Conservation (phyloP, 441 rosid genomes). For the Pelargonium citronellum region DNA sequence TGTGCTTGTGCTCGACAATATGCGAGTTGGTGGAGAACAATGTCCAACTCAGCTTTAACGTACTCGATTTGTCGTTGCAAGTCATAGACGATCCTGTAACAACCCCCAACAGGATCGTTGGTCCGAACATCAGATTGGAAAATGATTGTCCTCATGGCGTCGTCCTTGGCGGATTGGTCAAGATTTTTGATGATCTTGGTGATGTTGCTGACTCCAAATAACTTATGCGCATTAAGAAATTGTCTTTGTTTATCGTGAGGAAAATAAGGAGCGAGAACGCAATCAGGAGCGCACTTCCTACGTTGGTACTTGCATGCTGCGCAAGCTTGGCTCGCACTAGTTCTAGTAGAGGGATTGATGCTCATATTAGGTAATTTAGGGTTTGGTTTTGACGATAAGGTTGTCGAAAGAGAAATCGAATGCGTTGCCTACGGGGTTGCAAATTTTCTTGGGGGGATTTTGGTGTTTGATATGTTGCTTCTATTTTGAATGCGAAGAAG, state of each 20-base stretch:
- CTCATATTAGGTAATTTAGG: not conserved
- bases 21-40: slow-evolving; percentile 75
- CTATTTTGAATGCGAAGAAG: slow-evolving; percentile 38
- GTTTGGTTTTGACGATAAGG: not conserved
- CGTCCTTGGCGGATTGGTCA: slow-evolving; percentile 53
- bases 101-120: slow-evolving; percentile 79
- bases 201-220: slow-evolving; percentile 87
- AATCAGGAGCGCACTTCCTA: slow-evolving; percentile 82
- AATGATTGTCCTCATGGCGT: slow-evolving; percentile 78
- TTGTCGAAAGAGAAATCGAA: not conserved
- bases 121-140: slow-evolving; percentile 84
- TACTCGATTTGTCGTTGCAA: slow-evolving; percentile 66
- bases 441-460: slow-evolving; percentile 1
- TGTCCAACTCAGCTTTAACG: slow-evolving; percentile 57
- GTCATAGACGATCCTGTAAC: slow-evolving; percentile 54
- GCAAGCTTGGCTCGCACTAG: slow-evolving; percentile 61
- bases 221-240: slow-evolving; percentile 86
- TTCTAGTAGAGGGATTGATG: not conserved
- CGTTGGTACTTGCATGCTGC: slow-evolving; percentile 98
- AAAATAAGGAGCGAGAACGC: slow-evolving; percentile 90
- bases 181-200: slow-evolving; percentile 72
- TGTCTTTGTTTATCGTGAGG: slow-evolving; percentile 75
- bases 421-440: not conserved
- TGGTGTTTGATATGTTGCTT: slow-evolving; percentile 23
- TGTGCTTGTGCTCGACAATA: slow-evolving; percentile 44